Evolutionary conservation across 495 filamentous ascomycete species (phyloP).

Genomic region (Aspergillus mulundensis): DNA sequence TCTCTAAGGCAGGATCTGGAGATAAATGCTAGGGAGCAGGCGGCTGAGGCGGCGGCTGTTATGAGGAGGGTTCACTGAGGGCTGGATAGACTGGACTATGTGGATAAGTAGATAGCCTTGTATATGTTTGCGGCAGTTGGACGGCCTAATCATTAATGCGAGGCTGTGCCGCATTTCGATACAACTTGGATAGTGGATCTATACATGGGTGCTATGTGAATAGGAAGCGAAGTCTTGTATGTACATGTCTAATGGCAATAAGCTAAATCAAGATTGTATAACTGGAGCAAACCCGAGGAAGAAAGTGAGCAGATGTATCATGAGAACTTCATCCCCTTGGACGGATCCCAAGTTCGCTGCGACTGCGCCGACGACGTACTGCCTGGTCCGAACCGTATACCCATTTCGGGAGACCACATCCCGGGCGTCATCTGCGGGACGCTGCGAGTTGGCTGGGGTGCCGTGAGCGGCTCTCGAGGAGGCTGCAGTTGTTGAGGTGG

Average conservation of each 20-base stretch:
- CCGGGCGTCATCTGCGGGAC: slow-evolving; percentile 51
- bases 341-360: slow-evolving; percentile 56
- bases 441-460: slow-evolving; percentile 51
- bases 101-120: neutral
- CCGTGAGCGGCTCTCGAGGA: slow-evolving; percentile 41
- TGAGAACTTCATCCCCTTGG: slow-evolving; percentile 61
- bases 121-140: too few species aligned
- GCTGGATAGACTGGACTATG: neutral
- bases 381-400: slow-evolving; percentile 62
- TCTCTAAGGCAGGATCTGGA: slow-evolving; percentile 17
- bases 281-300: too few species aligned
- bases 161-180: neutral
- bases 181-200: neutral
- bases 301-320: too few species aligned
- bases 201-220: neutral
- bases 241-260: neutral
- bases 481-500: slow-evolving; percentile 15
- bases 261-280: neutral
- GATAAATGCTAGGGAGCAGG: slow-evolving; percentile 15
- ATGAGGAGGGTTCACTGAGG: slow-evolving; percentile 17
- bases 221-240: neutral
- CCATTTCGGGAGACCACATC: slow-evolving; percentile 78
- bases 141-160: too few species aligned
- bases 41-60: slow-evolving; percentile 21
- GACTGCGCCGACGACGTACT: neutral